phyloP scores from a whole-genome alignment of 495 filamentous ascomycete genomes.

The Penicillium coprophilum region DNA sequence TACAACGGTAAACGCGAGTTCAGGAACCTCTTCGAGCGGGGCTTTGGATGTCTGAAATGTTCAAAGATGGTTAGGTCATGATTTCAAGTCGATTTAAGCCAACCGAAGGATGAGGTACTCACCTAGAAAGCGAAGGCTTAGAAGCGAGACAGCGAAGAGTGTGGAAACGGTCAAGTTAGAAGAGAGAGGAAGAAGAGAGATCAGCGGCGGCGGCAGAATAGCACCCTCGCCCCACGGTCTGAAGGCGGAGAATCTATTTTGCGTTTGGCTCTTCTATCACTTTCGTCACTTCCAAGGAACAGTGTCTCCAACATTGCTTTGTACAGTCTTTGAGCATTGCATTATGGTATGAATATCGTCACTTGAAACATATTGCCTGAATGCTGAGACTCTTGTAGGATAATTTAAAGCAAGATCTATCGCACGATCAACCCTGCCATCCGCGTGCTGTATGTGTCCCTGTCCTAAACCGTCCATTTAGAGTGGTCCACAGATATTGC shows the following conservation, averaged over 20 bases:
- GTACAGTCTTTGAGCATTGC: conserved; percentile 17
- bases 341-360: conserved; percentile 47
- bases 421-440: conserved; percentile 79
- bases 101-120: conserved; percentile 5
- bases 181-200: conserved; percentile 22
- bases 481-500: not conserved
- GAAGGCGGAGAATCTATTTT: conserved; percentile 47
- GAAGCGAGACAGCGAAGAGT: not conserved
- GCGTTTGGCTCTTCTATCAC: conserved; percentile 28
- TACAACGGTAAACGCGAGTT: conserved; percentile 8
- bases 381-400: conserved; percentile 33
- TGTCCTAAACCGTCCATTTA: not conserved
- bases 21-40: not conserved
- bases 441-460: conserved; percentile 71
- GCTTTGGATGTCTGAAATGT: not conserved
- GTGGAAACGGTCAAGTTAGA: conserved; percentile 14
- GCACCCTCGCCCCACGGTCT: conserved; percentile 23
- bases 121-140: not conserved
- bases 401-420: conserved; percentile 66
- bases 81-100: not conserved
- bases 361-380: not conserved
- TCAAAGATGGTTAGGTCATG: not conserved
- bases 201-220: conserved; percentile 29
- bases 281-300: conserved; percentile 7
- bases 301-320: not conserved